Conservation (phyloP, 176 grass and related monocot species). For the Typha latifolia region DNA sequence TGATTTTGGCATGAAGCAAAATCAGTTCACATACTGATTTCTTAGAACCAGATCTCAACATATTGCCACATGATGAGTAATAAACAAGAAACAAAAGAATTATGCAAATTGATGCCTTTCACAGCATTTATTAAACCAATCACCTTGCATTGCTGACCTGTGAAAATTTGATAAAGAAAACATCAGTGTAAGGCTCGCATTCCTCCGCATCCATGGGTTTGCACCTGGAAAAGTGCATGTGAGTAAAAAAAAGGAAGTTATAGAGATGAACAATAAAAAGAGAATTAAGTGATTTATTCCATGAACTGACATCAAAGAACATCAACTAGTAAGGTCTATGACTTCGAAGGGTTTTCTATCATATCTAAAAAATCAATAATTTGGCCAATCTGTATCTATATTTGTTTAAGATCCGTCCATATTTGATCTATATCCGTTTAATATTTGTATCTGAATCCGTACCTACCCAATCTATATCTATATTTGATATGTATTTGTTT, state of each 20-base stretch:
- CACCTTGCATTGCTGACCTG: conserved; percentile 85
- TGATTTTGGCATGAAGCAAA: neutral
- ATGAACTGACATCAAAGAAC: too few relatives aligned
- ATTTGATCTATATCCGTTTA: too few relatives aligned
- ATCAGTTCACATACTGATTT: neutral
- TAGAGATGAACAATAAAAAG: too few relatives aligned
- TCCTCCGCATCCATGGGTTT: conserved; percentile 96
- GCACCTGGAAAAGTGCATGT: conserved; percentile 36
- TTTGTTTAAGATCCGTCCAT: too few relatives aligned
- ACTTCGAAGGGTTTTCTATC: too few relatives aligned
- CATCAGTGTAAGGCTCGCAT: conserved; percentile 79
- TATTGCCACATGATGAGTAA: neutral
- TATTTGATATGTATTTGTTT: too few relatives aligned
- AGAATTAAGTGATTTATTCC: neutral
- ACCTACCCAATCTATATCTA: too few relatives aligned
- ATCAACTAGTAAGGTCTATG: too few relatives aligned
- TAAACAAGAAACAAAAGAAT: neutral
- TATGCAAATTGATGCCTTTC: neutral
- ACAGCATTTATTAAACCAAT: conserved; percentile 5
- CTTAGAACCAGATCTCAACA: neutral
- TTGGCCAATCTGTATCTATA: too few relatives aligned
- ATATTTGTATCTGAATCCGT: too few relatives aligned
- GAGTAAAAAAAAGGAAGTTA: conserved; percentile 1
- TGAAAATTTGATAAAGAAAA: conserved; percentile 83
- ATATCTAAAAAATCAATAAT: too few relatives aligned